Percentiles rank a stretch among this genome's conserved stretches.
These are phyloP conservation scores for Arxiozyma slooffiae DNA, from an alignment of 1,139 yeast species.

Conservation along the genomic window DNA sequence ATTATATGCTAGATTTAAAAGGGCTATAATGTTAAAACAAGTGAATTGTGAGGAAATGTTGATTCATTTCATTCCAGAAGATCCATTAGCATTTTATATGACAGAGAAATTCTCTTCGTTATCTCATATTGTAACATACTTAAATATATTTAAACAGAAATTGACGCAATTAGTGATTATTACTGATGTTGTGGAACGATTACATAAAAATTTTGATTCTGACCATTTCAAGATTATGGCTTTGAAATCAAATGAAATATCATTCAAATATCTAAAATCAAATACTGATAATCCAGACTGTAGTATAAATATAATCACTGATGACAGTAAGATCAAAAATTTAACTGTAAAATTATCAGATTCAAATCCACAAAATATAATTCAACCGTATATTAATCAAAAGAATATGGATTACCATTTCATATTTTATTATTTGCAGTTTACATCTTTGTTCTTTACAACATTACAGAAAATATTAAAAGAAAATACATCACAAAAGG, in stretches of 20 bases:
- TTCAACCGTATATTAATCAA: conserved; percentile 28
- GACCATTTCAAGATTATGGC: conserved; percentile 27
- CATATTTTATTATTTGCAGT: conserved; percentile 29
- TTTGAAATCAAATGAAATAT: conserved; percentile 28
- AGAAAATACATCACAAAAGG: conserved; percentile 8
- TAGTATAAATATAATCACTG: conserved; percentile 25
- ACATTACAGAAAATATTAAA: conserved; percentile 17
- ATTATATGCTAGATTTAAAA: conserved; percentile 26
- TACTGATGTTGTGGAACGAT: conserved; percentile 29
- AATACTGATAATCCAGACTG: conserved; percentile 25
- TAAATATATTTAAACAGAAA: conserved; percentile 27
- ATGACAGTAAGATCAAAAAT: conserved; percentile 23
- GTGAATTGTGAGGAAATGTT: conserved; percentile 27
- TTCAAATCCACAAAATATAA: conserved; percentile 28
- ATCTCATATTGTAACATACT: conserved; percentile 23
- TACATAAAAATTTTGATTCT: conserved; percentile 28
- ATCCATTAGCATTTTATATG: conserved; percentile 24
- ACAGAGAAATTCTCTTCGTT: conserved; percentile 24
- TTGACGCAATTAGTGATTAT: conserved; percentile 28
- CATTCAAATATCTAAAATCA: conserved; percentile 28
- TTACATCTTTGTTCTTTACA: conserved; percentile 27
- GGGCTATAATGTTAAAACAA: conserved; percentile 25
- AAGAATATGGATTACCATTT: conserved; percentile 26
- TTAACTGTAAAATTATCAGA: conserved; percentile 26
- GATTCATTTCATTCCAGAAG: conserved; percentile 23